A percentile compares a stretch with the other conserved stretches of the same genome.
Evolutionary conservation across 2,329 filamentous ascomycete species (phyloP).

Genomic region (Oidium heveae): DNA sequence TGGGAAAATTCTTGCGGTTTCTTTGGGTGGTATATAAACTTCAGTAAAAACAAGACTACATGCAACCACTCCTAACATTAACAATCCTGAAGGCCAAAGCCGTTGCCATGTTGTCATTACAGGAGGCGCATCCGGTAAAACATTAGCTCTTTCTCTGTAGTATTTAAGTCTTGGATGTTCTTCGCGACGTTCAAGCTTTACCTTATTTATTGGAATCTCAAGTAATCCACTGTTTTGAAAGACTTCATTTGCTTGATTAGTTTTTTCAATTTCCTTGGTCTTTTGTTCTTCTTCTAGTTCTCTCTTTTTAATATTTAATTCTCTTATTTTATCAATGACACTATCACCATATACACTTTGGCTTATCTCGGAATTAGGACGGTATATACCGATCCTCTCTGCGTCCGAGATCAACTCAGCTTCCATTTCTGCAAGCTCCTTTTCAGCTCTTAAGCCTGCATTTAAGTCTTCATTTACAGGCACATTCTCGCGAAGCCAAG

Average conservation of each 20-base stretch:
- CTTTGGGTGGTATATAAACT: constrained; percentile 26
- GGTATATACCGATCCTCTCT: constrained; percentile 10
- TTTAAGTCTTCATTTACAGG: constrained; percentile 35
- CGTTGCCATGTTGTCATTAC: constrained; percentile 26
- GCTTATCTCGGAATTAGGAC: constrained; percentile 8
- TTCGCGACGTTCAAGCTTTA: constrained; percentile 10
- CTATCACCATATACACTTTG: constrained; percentile 30
- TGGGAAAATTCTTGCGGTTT: constrained; percentile 26
- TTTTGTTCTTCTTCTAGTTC: constrained; percentile 21
- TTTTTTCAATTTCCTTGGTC: constrained; percentile 8
- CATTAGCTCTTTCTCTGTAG: constrained; percentile 21
- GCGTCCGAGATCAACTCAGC: constrained; percentile 11
- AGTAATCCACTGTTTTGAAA: constrained; percentile 9
- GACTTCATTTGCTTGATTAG: constrained; percentile 18
- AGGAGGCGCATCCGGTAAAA: constrained; percentile 25
- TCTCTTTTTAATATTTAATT: constrained; percentile 22
- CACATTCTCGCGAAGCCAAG: constrained; percentile 27
- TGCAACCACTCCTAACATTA: constrained; percentile 21
- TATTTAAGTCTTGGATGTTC: constrained; percentile 10
- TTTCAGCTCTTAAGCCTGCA: constrained; percentile 34
- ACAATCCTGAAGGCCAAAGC: constrained; percentile 26
- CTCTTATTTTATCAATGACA: constrained; percentile 29
- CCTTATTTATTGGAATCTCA: constrained; percentile 6
- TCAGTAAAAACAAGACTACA: constrained; percentile 20
- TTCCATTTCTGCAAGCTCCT: constrained; percentile 31